These are phyloP conservation scores for Peronospora destructor DNA, from an alignment of 352 stramenopile genomes.

Conservation along the genomic window DNA sequence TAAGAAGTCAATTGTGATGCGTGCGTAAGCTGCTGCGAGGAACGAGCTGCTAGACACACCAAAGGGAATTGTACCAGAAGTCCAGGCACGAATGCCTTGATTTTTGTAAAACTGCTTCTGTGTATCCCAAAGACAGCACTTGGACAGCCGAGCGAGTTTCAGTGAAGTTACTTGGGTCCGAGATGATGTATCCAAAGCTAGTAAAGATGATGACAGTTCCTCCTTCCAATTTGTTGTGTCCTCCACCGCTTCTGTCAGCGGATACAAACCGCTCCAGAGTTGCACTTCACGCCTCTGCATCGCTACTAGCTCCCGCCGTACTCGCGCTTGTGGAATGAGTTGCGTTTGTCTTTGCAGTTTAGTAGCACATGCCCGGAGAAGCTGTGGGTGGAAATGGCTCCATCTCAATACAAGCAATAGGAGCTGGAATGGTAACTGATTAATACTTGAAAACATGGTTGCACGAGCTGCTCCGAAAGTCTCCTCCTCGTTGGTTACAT, in stretches of 20 bases:
- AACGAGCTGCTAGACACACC: conserved; percentile 77
- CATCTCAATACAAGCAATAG: conserved; percentile 58
- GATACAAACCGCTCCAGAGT: conserved; percentile 33
- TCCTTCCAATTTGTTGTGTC: not conserved
- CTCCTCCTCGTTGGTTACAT: not conserved
- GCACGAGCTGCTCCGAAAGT: conserved; percentile 4
- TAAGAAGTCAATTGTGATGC: conserved; percentile 45
- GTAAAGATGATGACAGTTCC: not conserved
- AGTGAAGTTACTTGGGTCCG: not conserved
- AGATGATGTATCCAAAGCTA: conserved; percentile 2
- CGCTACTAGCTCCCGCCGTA: conserved; percentile 30
- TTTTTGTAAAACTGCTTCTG: conserved; percentile 78
- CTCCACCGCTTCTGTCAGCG: not conserved
- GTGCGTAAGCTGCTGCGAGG: conserved; percentile 58
- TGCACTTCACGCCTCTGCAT: conserved; percentile 21
- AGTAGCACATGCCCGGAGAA: conserved; percentile 30
- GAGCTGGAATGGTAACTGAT: conserved; percentile 62
- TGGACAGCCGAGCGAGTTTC: conserved; percentile 30
- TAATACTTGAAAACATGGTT: conserved; percentile 32
- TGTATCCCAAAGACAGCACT: conserved; percentile 58
- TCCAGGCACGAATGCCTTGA: conserved; percentile 73
- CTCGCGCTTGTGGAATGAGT: conserved; percentile 39
- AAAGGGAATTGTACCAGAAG: conserved; percentile 60
- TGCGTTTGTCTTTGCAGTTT: conserved; percentile 47
- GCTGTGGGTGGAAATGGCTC: conserved; percentile 58